Percentiles rank a stretch among this genome's conserved stretches.
Evolutionary conservation across 176 grass and related monocot species (phyloP).

Genomic region (Bromus sterilis): DNA sequence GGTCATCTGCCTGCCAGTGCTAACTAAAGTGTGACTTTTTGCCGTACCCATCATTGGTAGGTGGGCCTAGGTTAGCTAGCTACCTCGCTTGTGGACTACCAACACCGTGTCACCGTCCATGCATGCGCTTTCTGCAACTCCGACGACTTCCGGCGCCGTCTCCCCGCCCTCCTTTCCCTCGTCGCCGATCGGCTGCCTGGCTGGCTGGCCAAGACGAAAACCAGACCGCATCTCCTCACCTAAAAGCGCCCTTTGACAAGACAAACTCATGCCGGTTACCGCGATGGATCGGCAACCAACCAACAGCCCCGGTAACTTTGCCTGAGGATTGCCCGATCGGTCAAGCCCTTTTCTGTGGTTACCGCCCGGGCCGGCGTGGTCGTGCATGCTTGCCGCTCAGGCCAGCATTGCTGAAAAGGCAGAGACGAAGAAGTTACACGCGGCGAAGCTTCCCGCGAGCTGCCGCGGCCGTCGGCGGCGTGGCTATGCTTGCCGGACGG

Average conservation of each 20-base stretch:
- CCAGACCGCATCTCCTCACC: neutral
- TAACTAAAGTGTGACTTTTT: neutral
- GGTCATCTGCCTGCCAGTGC: neutral
- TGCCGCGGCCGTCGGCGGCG: too few relatives aligned
- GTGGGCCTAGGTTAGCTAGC: neutral
- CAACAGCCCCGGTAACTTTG: too few relatives aligned
- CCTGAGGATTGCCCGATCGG: too few relatives aligned
- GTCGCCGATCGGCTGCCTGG: neutral
- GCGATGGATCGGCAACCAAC: too few relatives aligned
- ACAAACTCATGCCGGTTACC: too few relatives aligned
- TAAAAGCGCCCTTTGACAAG: neutral
- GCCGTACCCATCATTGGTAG: neutral
- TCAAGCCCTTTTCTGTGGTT: too few relatives aligned
- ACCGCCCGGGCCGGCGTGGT: too few relatives aligned
- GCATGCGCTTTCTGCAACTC: neutral
- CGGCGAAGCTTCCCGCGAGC: neutral
- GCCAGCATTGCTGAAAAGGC: neutral
- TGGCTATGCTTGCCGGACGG: neutral
- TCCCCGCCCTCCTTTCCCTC: too few relatives aligned
- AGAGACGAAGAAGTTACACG: neutral
- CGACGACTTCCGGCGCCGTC: neutral
- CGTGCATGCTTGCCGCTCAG: too few relatives aligned
- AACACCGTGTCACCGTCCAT: neutral
- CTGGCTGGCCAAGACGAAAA: neutral
- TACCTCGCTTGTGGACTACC: constrained; percentile 8